A percentile compares a stretch with the other conserved stretches of the same genome.
These are phyloP conservation scores for Tilletia horrida DNA, from an alignment of 1,284 basidiomycete species.

Conservation along the genomic window DNA sequence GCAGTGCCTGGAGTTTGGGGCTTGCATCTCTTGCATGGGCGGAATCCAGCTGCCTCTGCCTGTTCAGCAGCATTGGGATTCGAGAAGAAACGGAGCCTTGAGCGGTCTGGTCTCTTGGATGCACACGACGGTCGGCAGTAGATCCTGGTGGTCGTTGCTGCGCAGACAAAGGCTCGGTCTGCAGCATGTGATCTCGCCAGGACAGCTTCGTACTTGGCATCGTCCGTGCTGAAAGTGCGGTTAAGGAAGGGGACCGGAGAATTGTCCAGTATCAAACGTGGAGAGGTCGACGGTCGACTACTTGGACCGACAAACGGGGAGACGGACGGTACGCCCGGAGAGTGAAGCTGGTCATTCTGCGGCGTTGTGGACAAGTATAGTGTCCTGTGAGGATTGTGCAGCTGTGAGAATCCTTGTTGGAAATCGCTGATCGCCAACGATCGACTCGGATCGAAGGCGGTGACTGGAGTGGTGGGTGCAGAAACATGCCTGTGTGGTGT, in stretches of 20 bases:
- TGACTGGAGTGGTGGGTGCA: not conserved
- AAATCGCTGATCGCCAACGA: not conserved
- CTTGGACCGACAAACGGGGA: not conserved
- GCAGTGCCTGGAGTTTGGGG: slow-evolving; percentile 22
- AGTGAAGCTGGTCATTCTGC: not conserved
- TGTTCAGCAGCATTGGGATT: slow-evolving; percentile 21
- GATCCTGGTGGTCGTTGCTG: slow-evolving; percentile 22
- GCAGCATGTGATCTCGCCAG: slow-evolving; percentile 13
- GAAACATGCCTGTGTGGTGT: not conserved
- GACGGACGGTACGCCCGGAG: not conserved
- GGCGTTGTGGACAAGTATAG: not conserved
- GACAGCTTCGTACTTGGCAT: slow-evolving; percentile 15
- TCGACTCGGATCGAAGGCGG: not conserved
- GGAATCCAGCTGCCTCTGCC: slow-evolving; percentile 24
- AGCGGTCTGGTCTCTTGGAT: slow-evolving; percentile 23
- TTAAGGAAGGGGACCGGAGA: not conserved
- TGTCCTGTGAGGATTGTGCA: not conserved
- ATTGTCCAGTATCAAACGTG: not conserved
- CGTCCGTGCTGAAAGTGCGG: slow-evolving; percentile 6
- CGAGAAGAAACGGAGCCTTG: slow-evolving; percentile 22
- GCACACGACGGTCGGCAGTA: slow-evolving; percentile 28
- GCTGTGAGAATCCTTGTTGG: not conserved
- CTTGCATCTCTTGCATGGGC: slow-evolving; percentile 28
- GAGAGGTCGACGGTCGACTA: not conserved
- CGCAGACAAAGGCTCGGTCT: slow-evolving; percentile 24